Conservation (phyloP, 176 grass and related monocot genomes). For the Tillandsia fasciculata region DNA sequence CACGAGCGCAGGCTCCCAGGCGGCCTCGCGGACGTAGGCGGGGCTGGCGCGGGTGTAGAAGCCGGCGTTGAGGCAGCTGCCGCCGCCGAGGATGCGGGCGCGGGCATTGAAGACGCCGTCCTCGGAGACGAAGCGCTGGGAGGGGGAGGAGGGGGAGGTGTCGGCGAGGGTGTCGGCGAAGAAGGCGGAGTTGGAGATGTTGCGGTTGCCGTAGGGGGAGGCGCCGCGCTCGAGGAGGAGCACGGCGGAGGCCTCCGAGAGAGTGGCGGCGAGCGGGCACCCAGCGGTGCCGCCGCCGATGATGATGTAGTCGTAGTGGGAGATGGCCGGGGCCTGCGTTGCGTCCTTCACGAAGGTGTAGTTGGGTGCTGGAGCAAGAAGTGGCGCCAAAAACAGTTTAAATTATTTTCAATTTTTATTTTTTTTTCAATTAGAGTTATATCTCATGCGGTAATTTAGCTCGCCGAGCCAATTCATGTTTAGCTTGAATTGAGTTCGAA, state of each 20-base stretch:
- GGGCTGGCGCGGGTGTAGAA: conserved; percentile 77
- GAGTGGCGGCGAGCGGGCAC: conserved; percentile 70
- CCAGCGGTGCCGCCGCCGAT: conserved; percentile 84
- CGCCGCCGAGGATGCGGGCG: conserved; percentile 62
- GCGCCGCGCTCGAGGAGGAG: conserved; percentile 70
- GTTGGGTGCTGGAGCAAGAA: conserved; percentile 12
- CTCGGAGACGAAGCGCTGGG: conserved; percentile 73
- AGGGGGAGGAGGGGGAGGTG: conserved; percentile 44
- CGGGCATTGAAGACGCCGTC: conserved; percentile 79
- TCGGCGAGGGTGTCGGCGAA: conserved; percentile 60
- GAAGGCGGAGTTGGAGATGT: conserved; percentile 42
- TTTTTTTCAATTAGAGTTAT: too few species aligned
- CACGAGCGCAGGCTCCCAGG: conserved; percentile 37
- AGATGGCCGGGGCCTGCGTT: conserved; percentile 31
- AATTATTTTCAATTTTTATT: too few species aligned
- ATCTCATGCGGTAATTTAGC: too few species aligned
- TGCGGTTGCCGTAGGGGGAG: conserved; percentile 66
- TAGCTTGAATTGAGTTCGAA: too few species aligned
- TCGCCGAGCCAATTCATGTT: too few species aligned
- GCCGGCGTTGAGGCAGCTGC: conserved; percentile 72
- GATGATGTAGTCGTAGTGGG: conserved; percentile 75
- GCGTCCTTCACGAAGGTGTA: conserved; percentile 78
- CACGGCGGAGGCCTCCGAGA: conserved; percentile 44
- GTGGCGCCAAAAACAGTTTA: too few species aligned
- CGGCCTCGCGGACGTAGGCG: conserved; percentile 31